These are phyloP conservation scores for Tolypocladium cylindrosporum DNA, from an alignment of 2,329 filamentous ascomycete genomes.

Conservation along the genomic window DNA sequence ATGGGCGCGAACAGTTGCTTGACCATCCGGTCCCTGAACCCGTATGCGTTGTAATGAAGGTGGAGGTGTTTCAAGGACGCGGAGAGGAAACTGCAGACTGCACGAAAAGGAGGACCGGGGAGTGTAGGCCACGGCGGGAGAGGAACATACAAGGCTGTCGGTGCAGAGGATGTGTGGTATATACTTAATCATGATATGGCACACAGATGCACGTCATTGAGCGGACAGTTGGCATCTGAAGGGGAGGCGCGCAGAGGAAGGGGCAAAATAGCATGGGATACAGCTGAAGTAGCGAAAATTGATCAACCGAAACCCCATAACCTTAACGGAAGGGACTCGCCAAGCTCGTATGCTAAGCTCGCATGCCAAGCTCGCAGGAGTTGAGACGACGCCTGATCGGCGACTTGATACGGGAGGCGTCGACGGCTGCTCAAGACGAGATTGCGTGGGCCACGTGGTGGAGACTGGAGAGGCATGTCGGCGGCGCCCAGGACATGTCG, in stretches of 20 bases:
- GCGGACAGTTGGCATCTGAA: constrained; percentile 1
- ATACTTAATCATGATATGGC: constrained; percentile 8
- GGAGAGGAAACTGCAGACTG: constrained; percentile 3
- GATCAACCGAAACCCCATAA: neutral
- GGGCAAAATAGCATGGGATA: constrained; percentile 6
- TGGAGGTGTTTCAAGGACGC: neutral
- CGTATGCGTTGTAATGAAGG: constrained; percentile 50
- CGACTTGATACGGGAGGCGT: neutral
- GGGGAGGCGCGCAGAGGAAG: neutral
- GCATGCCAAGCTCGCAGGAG: neutral
- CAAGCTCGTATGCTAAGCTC: neutral
- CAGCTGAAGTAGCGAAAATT: constrained; percentile 7
- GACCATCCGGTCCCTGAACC: constrained; percentile 76
- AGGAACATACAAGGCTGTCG: neutral
- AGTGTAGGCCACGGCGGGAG: neutral
- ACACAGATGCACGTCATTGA: constrained; percentile 4
- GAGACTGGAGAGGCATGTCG: neutral
- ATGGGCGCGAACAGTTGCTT: constrained; percentile 47
- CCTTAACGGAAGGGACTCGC: neutral
- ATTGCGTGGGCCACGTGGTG: neutral
- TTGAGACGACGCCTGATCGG: neutral
- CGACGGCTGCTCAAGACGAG: neutral
- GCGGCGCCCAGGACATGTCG: neutral
- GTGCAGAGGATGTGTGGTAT: constrained; percentile 8
- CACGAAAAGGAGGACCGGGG: neutral